Conservation (phyloP, 1,284 basidiomycete species). For the Earliella scabrosa region DNA sequence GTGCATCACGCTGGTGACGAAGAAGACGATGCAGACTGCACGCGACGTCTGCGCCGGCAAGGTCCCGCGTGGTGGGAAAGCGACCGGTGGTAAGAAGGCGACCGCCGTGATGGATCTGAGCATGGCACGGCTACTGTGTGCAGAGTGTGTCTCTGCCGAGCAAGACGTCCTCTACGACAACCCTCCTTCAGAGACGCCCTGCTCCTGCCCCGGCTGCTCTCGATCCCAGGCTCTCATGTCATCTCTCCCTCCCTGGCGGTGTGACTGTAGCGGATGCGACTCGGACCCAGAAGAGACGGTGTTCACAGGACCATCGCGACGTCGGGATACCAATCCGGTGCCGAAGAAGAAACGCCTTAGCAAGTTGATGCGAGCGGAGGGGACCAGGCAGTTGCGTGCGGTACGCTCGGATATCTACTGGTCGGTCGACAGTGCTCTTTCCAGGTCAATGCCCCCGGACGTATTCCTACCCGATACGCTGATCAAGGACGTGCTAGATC, state of each 20-base stretch:
- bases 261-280: neutral
- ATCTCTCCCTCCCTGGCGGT: neutral
- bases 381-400: neutral
- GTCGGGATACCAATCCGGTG: neutral
- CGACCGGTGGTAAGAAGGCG: no score
- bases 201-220: neutral
- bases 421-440: neutral
- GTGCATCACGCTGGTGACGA: no score
- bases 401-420: neutral
- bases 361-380: neutral
- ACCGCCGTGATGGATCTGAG: constrained; percentile 8
- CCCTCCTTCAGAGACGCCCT: constrained; percentile 7
- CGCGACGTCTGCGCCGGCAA: no score
- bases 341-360: neutral
- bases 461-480: constrained; percentile 12
- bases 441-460: neutral
- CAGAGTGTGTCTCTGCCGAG: constrained; percentile 4
- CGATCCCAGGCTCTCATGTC: neutral
- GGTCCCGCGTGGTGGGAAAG: no score
- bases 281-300: no score
- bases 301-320: neutral
- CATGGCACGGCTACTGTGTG: constrained; percentile 12
- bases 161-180: constrained; percentile 17
- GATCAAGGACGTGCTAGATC: constrained; percentile 1
- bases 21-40: no score